Evolutionary conservation across 768 basidiomycete genomes (phyloP), one percentile per base, ranked within the genome.

Genomic region (Sporobolomyces roseus): DNA sequence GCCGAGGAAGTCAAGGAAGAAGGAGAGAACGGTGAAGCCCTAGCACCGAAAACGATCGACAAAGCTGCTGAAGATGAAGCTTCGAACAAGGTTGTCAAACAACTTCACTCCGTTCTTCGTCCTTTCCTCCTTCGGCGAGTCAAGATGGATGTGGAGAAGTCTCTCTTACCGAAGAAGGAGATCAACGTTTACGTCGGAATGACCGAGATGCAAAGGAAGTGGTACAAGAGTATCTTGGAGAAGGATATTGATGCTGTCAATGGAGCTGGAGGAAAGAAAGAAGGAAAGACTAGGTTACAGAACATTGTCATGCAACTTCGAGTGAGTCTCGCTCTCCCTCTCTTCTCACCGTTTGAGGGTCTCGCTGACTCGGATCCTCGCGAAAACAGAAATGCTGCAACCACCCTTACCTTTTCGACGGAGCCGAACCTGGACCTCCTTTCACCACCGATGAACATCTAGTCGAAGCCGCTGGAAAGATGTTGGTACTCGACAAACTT

Each of bases 191-290:
- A 98, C 66, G 89, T 99, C 58, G 93, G 93, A 58, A 84, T 98
- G 66, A 89, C 92, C 10, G 93, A 96, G 29, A 93, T 99, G 91
- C 96, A 99, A 78, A 82, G 92, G 33, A 97, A 93, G 77, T 97
- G 94, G 96, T 98, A 99, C 79, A 87, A 91, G 35, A 90, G 87
- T 3, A 88, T 99, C 10, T 79, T 98, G 65, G 93, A 97, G 80
- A 98, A 98, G 80, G 94, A 98, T 77, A 97, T 99, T 63, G 94
- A 98, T 76, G 94, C 94, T 13, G 96, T 99, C 48, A 97, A 97
- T 76, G 93, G 93, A 86, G 65, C 93, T 36, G 90, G 91, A 2
- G 92, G 93, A 12, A 97, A 96, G 84, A 98, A 98, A 78, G 96
- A 99, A 78, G 94, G 94, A 63, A 99, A 98, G 81, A 97, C 93